phyloP scores from a whole-genome alignment of 768 basidiomycete genomes.

The Collybiopsis confluens region DNA sequence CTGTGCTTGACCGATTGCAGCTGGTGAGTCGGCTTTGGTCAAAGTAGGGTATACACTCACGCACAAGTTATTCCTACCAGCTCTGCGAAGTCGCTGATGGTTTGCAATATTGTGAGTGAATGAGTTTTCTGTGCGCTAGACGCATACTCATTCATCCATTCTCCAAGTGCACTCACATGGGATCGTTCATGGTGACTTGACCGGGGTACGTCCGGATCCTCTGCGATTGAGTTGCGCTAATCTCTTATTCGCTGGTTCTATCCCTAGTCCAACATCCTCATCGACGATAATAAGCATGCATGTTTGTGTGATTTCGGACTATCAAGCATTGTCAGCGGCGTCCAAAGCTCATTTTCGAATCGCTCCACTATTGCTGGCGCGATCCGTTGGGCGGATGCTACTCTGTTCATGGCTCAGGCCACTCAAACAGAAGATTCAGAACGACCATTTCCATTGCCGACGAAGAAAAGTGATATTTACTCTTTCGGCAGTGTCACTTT shows the following conservation, averaged over 20 bases:
- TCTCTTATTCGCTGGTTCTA: neutral
- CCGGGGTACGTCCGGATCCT: conserved; percentile 26
- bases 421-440: conserved; percentile 11
- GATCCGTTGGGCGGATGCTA: conserved; percentile 43
- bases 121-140: neutral
- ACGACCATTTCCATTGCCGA: conserved; percentile 16
- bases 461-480: conserved; percentile 39
- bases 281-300: conserved; percentile 35
- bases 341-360: conserved; percentile 25
- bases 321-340: conserved; percentile 32
- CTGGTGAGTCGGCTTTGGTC: conserved; percentile 23
- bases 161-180: conserved; percentile 34
- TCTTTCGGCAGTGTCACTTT: conserved; percentile 42
- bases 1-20: conserved; percentile 28
- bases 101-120: conserved; percentile 30
- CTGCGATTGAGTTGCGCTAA: neutral
- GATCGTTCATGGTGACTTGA: conserved; percentile 40
- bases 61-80: conserved; percentile 14
- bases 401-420: conserved; percentile 26
- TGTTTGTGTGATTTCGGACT: conserved; percentile 45
- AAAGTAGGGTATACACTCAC: neutral
- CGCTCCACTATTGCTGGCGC: conserved; percentile 39
- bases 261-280: conserved; percentile 41
- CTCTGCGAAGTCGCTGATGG: conserved; percentile 36
- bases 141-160: neutral